Conservation (phyloP, 2,329 filamentous ascomycete species). For the Verticillium longisporum region DNA sequence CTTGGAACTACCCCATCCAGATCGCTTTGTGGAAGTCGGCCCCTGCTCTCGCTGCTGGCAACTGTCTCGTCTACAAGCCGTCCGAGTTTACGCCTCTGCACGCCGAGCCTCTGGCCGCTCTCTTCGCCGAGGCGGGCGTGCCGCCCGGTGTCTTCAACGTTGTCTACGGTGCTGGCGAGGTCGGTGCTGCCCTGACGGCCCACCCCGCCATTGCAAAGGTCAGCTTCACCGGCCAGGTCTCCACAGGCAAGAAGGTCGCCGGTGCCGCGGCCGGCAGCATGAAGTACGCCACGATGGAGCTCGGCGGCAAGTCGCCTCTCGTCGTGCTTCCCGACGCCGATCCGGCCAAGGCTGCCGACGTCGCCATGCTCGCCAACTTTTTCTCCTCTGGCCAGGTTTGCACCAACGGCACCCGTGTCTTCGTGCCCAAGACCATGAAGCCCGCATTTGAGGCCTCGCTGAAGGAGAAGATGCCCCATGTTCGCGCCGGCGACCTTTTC, state of each 20-base stretch:
- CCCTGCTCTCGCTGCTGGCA: slow-evolving; percentile 77
- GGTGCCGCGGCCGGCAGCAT: slow-evolving; percentile 67
- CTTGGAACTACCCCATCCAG: slow-evolving; percentile 90
- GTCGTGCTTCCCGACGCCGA: slow-evolving; percentile 76
- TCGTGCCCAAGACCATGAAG: slow-evolving; percentile 64
- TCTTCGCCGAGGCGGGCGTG: slow-evolving; percentile 73
- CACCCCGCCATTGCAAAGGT: slow-evolving; percentile 76
- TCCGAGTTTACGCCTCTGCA: slow-evolving; percentile 86
- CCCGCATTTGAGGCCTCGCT: slow-evolving; percentile 60
- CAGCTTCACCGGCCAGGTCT: slow-evolving; percentile 82
- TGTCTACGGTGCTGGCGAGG: slow-evolving; percentile 71
- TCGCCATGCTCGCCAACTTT: slow-evolving; percentile 91
- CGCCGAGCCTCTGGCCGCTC: slow-evolving; percentile 64
- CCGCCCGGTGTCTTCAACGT: slow-evolving; percentile 84
- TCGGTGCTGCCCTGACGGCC: slow-evolving; percentile 67
- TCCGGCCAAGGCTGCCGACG: slow-evolving; percentile 73
- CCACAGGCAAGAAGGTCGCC: slow-evolving; percentile 77
- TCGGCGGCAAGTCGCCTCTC: slow-evolving; percentile 79
- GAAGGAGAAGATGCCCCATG: slow-evolving; percentile 67
- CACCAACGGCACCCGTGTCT: slow-evolving; percentile 86
- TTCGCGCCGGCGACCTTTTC: slow-evolving; percentile 69
- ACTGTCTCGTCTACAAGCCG: slow-evolving; percentile 88
- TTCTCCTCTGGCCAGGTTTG: slow-evolving; percentile 88
- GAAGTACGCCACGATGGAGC: slow-evolving; percentile 90
- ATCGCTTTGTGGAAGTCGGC: slow-evolving; percentile 88